phyloP scores from a whole-genome alignment of 257 asterid genomes.

The Solanum piurae region DNA sequence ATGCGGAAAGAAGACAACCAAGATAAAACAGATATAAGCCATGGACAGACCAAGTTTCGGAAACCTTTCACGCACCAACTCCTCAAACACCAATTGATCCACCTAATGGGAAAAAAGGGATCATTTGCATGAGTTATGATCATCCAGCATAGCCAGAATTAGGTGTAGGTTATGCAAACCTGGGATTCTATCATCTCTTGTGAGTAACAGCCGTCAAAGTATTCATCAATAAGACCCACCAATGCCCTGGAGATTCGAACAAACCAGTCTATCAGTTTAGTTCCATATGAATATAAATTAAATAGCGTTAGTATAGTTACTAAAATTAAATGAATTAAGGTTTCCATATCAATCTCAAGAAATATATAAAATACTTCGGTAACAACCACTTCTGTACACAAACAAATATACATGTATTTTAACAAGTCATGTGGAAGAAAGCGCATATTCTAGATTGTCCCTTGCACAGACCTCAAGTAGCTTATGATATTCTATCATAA shows the following conservation, averaged over 20 bases:
- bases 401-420: not conserved
- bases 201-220: slow-evolving; percentile 80
- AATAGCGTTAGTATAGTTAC: not conserved
- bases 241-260: slow-evolving; percentile 58
- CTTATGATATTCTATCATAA: not conserved
- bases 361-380: not conserved
- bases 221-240: slow-evolving; percentile 83
- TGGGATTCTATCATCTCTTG: slow-evolving; percentile 93
- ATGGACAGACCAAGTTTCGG: slow-evolving; percentile 71
- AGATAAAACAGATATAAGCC: not conserved
- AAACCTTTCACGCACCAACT: slow-evolving; percentile 78
- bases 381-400: not conserved
- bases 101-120: slow-evolving; percentile 29
- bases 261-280: slow-evolving; percentile 23
- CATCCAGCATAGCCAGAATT: not conserved
- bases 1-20: not conserved
- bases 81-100: slow-evolving; percentile 94
- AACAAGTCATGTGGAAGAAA: not conserved
- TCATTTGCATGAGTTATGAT: not conserved
- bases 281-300: not conserved
- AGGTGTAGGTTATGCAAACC: slow-evolving; percentile 32
- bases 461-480: not conserved
- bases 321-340: not conserved
- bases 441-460: not conserved
- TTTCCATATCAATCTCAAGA: not conserved